Percentiles rank a stretch among this genome's conserved stretches.
These are phyloP conservation scores for Monilinia fructicola DNA, from an alignment of 2,329 filamentous ascomycete genomes.

Conservation along the genomic window DNA sequence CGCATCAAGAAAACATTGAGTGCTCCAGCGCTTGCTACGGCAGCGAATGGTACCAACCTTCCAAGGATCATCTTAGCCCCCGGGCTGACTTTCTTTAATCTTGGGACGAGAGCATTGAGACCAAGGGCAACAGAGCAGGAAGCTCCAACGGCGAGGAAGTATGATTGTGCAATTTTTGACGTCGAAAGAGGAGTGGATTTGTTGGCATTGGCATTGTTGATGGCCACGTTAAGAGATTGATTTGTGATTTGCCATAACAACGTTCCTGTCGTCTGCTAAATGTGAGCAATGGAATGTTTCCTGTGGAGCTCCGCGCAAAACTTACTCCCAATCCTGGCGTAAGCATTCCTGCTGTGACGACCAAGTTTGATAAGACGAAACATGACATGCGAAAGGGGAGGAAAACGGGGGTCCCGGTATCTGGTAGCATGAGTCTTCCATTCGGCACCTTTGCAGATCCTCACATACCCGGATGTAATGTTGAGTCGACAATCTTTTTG, in stretches of 20 bases:
- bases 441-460: slow-evolving; percentile 2
- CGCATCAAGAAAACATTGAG: slow-evolving; percentile 98
- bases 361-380: slow-evolving; percentile 88
- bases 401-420: slow-evolving; percentile 88
- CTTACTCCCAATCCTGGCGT: slow-evolving; percentile 77
- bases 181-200: slow-evolving; percentile 88
- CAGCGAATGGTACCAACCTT: slow-evolving; percentile 93
- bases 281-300: slow-evolving; percentile 23
- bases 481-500: slow-evolving; percentile 97
- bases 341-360: slow-evolving; percentile 96
- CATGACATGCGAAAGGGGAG: slow-evolving; percentile 97
- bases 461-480: slow-evolving; percentile 80
- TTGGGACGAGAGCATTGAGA: slow-evolving; percentile 84
- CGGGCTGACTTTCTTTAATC: slow-evolving; percentile 73
- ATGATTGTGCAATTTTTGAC: slow-evolving; percentile 81
- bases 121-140: slow-evolving; percentile 93
- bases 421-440: slow-evolving; percentile 47
- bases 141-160: slow-evolving; percentile 85
- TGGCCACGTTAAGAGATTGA: slow-evolving; percentile 95
- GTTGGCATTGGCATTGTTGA: slow-evolving; percentile 97
- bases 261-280: slow-evolving; percentile 69
- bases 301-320: slow-evolving; percentile 11
- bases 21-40: slow-evolving; percentile 85
- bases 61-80: slow-evolving; percentile 73
- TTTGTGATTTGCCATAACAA: slow-evolving; percentile 94